Evolutionary conservation across 441 rosid genomes (phyloP).

Genomic region (Populus hybrid): DNA sequence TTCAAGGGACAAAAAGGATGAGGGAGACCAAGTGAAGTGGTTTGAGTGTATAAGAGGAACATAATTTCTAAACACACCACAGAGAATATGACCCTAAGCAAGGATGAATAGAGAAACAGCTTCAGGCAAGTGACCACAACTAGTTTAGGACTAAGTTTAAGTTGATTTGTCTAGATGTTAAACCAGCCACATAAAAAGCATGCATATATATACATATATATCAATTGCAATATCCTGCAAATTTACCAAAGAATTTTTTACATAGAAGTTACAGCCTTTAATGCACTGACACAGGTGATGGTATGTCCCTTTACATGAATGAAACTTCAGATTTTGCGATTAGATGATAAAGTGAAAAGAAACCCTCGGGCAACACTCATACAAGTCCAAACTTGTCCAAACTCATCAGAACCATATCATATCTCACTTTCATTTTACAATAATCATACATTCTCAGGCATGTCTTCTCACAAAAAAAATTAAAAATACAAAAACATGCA

Average conservation of each 20-base stretch:
- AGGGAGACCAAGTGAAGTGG: neutral
- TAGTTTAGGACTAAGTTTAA: neutral
- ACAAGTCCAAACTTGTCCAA: neutral
- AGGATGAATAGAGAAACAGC: neutral
- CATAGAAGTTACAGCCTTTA: neutral
- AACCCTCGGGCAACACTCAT: neutral
- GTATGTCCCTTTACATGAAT: neutral
- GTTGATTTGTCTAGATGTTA: neutral
- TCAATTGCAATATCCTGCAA: neutral
- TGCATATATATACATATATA: neutral
- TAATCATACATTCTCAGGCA: neutral
- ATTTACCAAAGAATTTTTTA: neutral
- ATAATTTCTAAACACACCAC: neutral
- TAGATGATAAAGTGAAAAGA: neutral
- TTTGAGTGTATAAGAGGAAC: neutral
- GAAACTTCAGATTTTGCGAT: neutral
- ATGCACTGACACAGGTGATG: neutral
- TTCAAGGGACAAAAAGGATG: neutral
- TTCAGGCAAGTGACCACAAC: neutral
- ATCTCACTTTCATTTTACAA: neutral
- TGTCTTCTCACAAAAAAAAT: neutral
- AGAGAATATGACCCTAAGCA: neutral
- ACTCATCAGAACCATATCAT: neutral
- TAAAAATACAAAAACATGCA: neutral
- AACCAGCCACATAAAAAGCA: neutral